Conservation (phyloP, 768 basidiomycete species). For the Suillus spraguei region DNA sequence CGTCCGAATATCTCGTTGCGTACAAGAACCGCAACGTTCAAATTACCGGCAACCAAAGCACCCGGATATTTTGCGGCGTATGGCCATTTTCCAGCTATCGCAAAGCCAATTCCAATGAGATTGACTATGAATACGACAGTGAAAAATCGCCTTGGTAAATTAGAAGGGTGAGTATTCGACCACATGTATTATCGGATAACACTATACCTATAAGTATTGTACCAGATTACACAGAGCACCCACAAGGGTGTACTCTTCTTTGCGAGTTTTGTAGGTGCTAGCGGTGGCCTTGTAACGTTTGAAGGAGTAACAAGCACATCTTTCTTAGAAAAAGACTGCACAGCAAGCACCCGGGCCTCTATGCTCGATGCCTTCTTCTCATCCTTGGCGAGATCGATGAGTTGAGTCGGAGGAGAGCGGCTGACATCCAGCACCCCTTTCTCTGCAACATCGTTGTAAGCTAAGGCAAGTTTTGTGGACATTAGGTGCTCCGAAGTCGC, state of each 20-base stretch:
- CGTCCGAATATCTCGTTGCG: slow-evolving; percentile 85
- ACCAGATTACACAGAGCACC: slow-evolving; percentile 70
- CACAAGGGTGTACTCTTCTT: slow-evolving; percentile 64
- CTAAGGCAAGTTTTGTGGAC: slow-evolving; percentile 41
- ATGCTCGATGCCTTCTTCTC: slow-evolving; percentile 41
- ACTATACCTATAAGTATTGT: slow-evolving; percentile 72
- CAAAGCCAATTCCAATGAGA: slow-evolving; percentile 57
- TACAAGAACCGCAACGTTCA: slow-evolving; percentile 72
- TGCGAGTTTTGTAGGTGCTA: slow-evolving; percentile 39
- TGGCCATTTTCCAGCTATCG: slow-evolving; percentile 64
- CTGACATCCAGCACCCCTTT: slow-evolving; percentile 56
- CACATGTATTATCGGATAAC: not conserved
- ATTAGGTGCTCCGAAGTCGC: slow-evolving; percentile 33
- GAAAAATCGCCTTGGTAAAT: slow-evolving; percentile 65
- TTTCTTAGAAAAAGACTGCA: slow-evolving; percentile 41
- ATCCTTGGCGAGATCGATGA: slow-evolving; percentile 34
- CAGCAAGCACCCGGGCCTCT: slow-evolving; percentile 31
- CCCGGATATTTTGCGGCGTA: slow-evolving; percentile 72
- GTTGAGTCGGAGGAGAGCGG: slow-evolving; percentile 37
- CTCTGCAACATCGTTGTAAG: slow-evolving; percentile 58
- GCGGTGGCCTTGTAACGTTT: slow-evolving; percentile 36
- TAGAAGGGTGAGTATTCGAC: slow-evolving; percentile 5
- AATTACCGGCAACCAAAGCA: slow-evolving; percentile 74
- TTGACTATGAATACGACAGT: slow-evolving; percentile 63
- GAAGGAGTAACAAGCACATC: slow-evolving; percentile 40